Conservation (phyloP, 1,139 yeast genomes). For the Yamadazyma mexicana region DNA sequence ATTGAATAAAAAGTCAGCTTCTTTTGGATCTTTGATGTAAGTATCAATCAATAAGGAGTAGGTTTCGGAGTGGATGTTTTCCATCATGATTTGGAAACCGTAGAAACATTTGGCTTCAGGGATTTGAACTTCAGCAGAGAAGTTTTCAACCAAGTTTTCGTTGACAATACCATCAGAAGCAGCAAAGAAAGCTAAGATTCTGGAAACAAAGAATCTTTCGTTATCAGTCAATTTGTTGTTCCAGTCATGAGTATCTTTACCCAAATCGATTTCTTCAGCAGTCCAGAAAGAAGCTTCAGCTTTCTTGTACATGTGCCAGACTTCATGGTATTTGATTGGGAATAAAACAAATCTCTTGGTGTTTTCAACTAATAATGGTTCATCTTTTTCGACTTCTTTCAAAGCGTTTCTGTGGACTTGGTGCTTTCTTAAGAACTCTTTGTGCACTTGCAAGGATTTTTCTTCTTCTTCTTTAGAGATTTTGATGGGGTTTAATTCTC, state of each 20-base stretch:
- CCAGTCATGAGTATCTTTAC: conserved; percentile 92
- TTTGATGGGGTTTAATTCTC: conserved; percentile 13
- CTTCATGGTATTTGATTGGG: conserved; percentile 97
- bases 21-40: conserved; percentile 92
- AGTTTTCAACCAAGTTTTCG: conserved; percentile 94
- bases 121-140: conserved; percentile 93
- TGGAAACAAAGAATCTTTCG: conserved; percentile 86
- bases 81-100: conserved; percentile 99
- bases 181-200: conserved; percentile 96
- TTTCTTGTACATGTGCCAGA: conserved; percentile 98
- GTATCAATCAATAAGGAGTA: conserved; percentile 93
- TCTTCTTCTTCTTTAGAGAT: conserved; percentile 22
- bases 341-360: conserved; percentile 87
- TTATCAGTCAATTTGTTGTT: conserved; percentile 78
- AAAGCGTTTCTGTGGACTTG: conserved; percentile 68
- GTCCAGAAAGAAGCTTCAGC: conserved; percentile 99
- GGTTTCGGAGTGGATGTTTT: conserved; percentile 96
- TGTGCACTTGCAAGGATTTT: conserved; percentile 31
- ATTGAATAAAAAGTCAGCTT: conserved; percentile 83
- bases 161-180: conserved; percentile 98
- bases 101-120: conserved; percentile 99
- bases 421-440: conserved; percentile 57
- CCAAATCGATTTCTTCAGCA: conserved; percentile 96
- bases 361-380: conserved; percentile 87
- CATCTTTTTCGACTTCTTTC: conserved; percentile 79